Evolutionary conservation across 257 asterid genomes (phyloP).

Genomic region (Ehretia macrophylla): DNA sequence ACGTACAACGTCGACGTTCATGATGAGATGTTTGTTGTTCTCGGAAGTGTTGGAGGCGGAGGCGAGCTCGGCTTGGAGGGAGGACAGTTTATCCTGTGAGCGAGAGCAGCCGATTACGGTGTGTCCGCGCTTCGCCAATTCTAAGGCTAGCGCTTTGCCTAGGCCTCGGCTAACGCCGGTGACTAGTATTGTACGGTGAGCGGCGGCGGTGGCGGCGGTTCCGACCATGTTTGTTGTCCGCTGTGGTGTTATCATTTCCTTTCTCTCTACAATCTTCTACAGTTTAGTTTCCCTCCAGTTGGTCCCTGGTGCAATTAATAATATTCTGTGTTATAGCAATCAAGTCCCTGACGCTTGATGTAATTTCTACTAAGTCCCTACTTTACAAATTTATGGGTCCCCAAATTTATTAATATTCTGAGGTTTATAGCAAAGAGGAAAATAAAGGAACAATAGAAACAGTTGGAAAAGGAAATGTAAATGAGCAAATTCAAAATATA

Average conservation of each 20-base stretch:
- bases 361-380: neutral
- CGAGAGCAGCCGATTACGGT: slow-evolving; percentile 91
- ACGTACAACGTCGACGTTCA: slow-evolving; percentile 84
- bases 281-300: neutral
- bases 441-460: no score
- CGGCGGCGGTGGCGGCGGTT: slow-evolving; percentile 28
- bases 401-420: no score
- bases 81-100: slow-evolving; percentile 58
- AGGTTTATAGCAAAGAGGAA: no score
- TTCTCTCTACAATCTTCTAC: no score
- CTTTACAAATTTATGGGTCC: no score
- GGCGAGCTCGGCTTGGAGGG: slow-evolving; percentile 69
- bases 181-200: slow-evolving; percentile 52
- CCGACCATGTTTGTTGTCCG: slow-evolving; percentile 31
- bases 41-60: slow-evolving; percentile 34
- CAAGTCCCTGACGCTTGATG: neutral
- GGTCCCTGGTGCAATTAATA: neutral
- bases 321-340: neutral
- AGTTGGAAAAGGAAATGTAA: no score
- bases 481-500: no score
- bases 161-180: slow-evolving; percentile 93
- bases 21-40: slow-evolving; percentile 41
- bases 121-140: slow-evolving; percentile 86
- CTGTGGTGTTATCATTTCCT: slow-evolving; percentile 31
- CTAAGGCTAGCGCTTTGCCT: slow-evolving; percentile 87